Conservation (phyloP, 148 eudicot species). For the Euryodendron excelsum region DNA sequence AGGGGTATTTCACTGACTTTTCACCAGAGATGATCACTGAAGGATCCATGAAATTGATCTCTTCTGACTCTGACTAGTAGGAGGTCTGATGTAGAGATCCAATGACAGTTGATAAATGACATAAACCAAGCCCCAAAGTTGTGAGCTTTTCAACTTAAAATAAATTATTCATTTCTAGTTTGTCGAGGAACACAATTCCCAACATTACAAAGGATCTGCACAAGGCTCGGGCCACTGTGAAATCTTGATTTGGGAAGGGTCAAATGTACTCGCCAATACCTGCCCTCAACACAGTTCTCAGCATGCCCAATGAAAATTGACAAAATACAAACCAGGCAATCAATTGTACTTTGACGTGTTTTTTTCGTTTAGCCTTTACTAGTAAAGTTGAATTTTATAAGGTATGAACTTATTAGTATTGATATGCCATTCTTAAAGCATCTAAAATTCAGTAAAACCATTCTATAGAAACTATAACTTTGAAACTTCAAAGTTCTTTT, state of each 20-base stretch:
- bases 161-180: neutral
- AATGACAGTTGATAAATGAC: too few relatives aligned
- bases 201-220: too few relatives aligned
- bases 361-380: too few relatives aligned
- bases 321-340: neutral
- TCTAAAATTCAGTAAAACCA: neutral
- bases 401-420: too few relatives aligned
- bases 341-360: too few relatives aligned
- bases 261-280: too few relatives aligned
- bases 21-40: conserved; percentile 51
- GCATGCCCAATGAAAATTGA: neutral
- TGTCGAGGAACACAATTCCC: too few relatives aligned
- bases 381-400: too few relatives aligned
- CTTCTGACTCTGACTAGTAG: conserved; percentile 21
- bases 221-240: too few relatives aligned
- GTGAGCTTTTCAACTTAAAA: neutral
- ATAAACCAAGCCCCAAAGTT: neutral
- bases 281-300: too few relatives aligned
- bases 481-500: neutral
- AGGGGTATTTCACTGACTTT: conserved; percentile 50
- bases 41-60: conserved; percentile 40
- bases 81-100: neutral
- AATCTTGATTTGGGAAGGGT: too few relatives aligned
- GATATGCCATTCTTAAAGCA: neutral
- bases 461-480: neutral